A percentile compares a stretch with the other conserved stretches of the same genome.
Conservation (phyloP, 371 early-diverging fungal genomes). For the Mortierella sp. region DNA sequence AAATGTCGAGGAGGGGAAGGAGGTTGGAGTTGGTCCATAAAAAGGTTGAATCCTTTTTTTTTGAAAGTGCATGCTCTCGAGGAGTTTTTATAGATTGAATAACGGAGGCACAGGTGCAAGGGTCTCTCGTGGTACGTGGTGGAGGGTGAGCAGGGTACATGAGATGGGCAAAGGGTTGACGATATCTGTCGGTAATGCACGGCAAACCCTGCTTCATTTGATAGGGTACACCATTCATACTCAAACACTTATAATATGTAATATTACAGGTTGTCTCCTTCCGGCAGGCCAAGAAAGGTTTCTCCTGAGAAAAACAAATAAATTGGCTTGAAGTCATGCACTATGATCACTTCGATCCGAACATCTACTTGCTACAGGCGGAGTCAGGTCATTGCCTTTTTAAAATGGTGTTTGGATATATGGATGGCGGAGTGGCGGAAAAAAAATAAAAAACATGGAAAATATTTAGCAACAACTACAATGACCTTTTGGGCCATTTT, state of each 20-base stretch:
- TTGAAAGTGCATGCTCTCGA: not conserved
- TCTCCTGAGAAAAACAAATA: conserved; percentile 8
- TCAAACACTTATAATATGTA: no score
- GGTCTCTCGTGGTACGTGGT: no score
- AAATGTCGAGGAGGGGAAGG: not conserved
- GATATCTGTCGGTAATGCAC: not conserved
- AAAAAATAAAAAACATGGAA: no score
- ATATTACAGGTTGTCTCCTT: not conserved
- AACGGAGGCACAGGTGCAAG: not conserved
- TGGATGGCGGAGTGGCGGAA: no score
- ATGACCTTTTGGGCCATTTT: no score
- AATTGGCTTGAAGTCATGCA: not conserved
- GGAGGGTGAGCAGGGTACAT: no score
- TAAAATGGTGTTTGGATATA: no score
- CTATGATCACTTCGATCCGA: no score
- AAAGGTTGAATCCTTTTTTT: not conserved
- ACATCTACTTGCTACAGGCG: no score
- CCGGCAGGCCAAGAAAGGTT: not conserved
- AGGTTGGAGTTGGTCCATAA: conserved; percentile 5
- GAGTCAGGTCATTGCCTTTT: no score
- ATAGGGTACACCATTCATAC: not conserved
- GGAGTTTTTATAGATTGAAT: not conserved
- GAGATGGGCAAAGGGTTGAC: no score
- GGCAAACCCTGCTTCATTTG: not conserved
- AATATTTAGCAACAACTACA: no score